Conservation (phyloP, 2,329 filamentous ascomycete species). For the Cladosporium sp. region DNA sequence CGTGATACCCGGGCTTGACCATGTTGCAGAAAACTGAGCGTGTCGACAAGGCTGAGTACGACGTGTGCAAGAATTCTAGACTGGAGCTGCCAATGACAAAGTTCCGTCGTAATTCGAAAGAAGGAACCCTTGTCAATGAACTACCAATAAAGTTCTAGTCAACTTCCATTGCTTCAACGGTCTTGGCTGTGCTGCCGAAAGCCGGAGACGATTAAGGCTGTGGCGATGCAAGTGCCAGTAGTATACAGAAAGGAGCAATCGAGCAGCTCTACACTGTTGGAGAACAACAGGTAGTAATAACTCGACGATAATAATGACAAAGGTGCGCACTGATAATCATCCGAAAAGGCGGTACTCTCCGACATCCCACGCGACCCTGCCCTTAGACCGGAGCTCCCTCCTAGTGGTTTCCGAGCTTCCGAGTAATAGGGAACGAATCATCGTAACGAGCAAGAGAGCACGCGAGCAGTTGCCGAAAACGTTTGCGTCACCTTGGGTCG, state of each 20-base stretch:
- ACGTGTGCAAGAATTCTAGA: neutral
- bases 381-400: neutral
- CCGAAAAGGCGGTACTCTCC: too few species aligned
- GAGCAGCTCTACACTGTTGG: too few species aligned
- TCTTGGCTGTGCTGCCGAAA: slow-evolving; percentile 1
- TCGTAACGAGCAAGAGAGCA: neutral
- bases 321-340: too few species aligned
- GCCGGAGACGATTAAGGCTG: neutral
- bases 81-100: neutral
- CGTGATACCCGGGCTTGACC: neutral
- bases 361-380: neutral
- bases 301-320: neutral
- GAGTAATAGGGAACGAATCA: slow-evolving; percentile 10
- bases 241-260: too few species aligned
- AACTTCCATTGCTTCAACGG: neutral
- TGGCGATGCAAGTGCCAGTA: too few species aligned
- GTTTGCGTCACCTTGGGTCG: neutral
- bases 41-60: neutral
- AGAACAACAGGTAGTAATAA: neutral
- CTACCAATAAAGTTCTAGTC: too few species aligned
- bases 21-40: neutral
- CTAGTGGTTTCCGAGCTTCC: neutral
- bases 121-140: too few species aligned
- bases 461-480: slow-evolving; percentile 10
- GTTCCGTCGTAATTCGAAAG: too few species aligned